phyloP scores from a whole-genome alignment of 768 basidiomycete species.

The Tricholoma sp. region DNA sequence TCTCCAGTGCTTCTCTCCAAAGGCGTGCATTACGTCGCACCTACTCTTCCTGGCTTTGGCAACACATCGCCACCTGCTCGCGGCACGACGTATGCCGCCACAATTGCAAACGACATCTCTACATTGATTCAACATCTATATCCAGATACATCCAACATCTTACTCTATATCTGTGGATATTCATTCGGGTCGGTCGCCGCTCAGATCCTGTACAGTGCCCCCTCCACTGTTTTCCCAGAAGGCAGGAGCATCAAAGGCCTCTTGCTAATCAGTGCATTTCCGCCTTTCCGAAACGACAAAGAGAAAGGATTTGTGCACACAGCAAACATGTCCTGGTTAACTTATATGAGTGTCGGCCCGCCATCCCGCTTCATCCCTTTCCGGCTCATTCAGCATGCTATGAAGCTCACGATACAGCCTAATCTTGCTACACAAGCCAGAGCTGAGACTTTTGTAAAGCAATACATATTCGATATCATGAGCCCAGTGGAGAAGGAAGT shows the following conservation, averaged over 20 bases:
- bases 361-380: constrained; percentile 28
- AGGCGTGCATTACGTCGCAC: constrained; percentile 27
- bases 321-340: constrained; percentile 31
- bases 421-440: constrained; percentile 27
- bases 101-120: constrained; percentile 31
- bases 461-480: constrained; percentile 26
- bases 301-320: constrained; percentile 26
- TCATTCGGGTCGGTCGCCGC: constrained; percentile 42
- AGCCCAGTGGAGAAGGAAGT: constrained; percentile 29
- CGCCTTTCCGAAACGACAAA: constrained; percentile 33
- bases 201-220: constrained; percentile 45
- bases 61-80: constrained; percentile 31
- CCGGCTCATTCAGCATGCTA: constrained; percentile 21
- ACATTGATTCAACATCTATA: constrained; percentile 36
- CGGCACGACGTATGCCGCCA: constrained; percentile 25
- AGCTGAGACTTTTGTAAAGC: constrained; percentile 31
- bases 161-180: constrained; percentile 38
- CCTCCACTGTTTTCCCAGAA: constrained; percentile 39
- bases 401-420: constrained; percentile 19
- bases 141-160: constrained; percentile 25
- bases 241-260: constrained; percentile 37
- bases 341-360: constrained; percentile 37
- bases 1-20: constrained; percentile 21
- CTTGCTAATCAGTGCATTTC: constrained; percentile 32
- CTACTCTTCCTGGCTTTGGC: constrained; percentile 46